Evolutionary conservation across 106 monocot species (phyloP).

Genomic region (Acanthochlamys bracteata): DNA sequence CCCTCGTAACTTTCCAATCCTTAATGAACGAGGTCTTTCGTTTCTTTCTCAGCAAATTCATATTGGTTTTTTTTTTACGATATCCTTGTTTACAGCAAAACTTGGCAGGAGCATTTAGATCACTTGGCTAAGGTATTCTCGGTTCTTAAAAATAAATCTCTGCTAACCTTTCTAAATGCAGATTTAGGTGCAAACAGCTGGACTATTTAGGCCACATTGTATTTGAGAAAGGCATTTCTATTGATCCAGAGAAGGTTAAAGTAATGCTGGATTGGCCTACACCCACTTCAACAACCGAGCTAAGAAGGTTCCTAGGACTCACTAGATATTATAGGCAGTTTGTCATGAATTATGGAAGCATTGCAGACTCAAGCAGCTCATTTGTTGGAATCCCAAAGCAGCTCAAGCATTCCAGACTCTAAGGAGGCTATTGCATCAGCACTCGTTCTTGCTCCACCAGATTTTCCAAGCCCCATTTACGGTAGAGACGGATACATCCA

Average conservation of each 20-base stretch:
- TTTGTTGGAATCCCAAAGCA: not conserved
- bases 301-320: no score
- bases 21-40: not conserved
- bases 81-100: not conserved
- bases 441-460: not conserved
- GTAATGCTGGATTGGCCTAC: no score
- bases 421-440: not conserved
- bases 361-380: slow-evolving; percentile 1
- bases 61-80: not conserved
- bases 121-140: no score
- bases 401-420: not conserved
- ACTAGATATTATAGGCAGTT: no score
- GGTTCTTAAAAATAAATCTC: no score
- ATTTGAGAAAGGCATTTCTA: no score
- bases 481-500: slow-evolving; percentile 9
- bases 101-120: not conserved
- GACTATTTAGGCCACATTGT: no score
- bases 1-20: not conserved
- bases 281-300: no score
- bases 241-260: no score
- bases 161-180: no score
- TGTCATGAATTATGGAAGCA: not conserved
- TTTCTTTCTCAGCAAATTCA: not conserved
- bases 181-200: no score
- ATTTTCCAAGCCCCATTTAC: slow-evolving; percentile 2